phyloP scores from a whole-genome alignment of 2,329 filamentous ascomycete genomes.

The Aspergillus brasiliensis region DNA sequence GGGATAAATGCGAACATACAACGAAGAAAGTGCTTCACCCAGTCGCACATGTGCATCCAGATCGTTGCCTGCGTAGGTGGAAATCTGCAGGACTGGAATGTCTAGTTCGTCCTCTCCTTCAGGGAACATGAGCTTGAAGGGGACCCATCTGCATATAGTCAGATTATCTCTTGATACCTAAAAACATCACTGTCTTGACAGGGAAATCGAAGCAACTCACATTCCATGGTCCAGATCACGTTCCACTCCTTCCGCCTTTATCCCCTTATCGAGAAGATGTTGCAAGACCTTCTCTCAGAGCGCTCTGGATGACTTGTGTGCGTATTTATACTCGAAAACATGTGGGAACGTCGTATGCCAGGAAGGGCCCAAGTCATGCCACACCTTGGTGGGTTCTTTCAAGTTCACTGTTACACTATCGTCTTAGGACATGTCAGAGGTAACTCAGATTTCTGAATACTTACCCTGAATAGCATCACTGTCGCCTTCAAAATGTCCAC shows the following conservation, averaged over 20 bases:
- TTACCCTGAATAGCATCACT: background rate
- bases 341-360: constrained; percentile 1
- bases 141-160: background rate
- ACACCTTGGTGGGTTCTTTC: constrained; percentile 3
- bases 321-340: constrained; percentile 3
- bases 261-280: background rate
- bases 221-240: constrained; percentile 1
- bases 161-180: no score
- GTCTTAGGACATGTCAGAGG: background rate
- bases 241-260: background rate
- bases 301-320: background rate
- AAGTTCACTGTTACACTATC: background rate
- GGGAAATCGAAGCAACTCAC: background rate
- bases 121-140: constrained; percentile 6
- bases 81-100: background rate
- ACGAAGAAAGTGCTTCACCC: background rate
- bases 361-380: constrained; percentile 3
- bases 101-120: background rate
- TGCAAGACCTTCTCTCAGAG: background rate
- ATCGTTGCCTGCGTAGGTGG: background rate
- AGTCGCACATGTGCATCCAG: background rate
- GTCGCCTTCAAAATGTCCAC: background rate
- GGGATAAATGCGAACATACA: background rate
- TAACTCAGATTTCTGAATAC: no score
- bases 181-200: no score